Conservation (phyloP, 305 asterid species). For the Solanum aculeatissimum region DNA sequence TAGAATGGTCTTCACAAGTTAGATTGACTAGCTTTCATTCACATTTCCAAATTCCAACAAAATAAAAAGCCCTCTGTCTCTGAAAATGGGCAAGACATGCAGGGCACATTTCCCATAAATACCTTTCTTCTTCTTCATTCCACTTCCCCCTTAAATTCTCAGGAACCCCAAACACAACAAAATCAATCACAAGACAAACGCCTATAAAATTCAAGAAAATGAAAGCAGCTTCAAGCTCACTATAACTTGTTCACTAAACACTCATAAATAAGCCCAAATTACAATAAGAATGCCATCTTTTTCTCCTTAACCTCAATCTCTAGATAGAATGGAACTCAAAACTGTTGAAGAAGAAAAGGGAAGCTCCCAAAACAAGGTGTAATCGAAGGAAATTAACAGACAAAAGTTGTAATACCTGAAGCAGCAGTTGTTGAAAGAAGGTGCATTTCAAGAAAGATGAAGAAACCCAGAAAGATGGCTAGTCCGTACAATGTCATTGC, state of each 20-base stretch:
- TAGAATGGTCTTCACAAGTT: not conserved
- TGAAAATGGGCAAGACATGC: not conserved
- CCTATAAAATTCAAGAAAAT: not conserved
- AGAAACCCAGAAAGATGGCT: constrained; percentile 22
- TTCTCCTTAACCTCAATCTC: not conserved
- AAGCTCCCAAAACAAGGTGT: not conserved
- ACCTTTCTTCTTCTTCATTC: not conserved
- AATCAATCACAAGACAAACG: not conserved
- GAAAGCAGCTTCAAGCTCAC: not conserved
- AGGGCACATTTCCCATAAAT: not conserved
- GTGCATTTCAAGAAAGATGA: constrained; percentile 24
- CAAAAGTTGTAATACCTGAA: constrained; percentile 22
- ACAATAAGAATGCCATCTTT: not conserved
- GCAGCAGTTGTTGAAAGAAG: constrained; percentile 29
- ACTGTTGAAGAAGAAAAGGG: not conserved
- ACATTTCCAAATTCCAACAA: not conserved
- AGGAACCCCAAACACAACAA: not conserved
- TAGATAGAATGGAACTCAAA: not conserved
- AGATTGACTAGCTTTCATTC: not conserved
- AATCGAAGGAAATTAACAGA: not conserved
- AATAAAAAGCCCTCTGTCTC: not conserved
- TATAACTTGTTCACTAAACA: not conserved
- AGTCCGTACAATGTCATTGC: constrained; percentile 36
- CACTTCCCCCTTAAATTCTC: not conserved
- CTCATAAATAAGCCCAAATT: not conserved